Base-by-base conservation (phyloP, 2,329 filamentous ascomycete species). In the Zopfia rhizophila region DNA sequence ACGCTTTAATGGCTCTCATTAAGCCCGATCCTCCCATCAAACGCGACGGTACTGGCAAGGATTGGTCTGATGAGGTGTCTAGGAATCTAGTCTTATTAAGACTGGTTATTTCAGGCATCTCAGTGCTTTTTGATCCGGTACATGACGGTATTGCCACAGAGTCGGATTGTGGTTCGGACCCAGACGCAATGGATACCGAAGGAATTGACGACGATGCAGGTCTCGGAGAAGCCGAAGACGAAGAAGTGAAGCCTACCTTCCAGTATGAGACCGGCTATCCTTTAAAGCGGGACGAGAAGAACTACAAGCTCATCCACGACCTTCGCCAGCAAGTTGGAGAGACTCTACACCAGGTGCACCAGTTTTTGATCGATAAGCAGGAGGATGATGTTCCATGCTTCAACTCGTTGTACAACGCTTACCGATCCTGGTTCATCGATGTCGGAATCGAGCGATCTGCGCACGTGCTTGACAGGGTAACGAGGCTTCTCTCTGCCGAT, bases 331-430 rank as follows among this genome's bases (percentile, higher is more conserved):
- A 87, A 37, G 83, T 95, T 23, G 94, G 95, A 5, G 81, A 85
- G 60, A 82, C 93, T 1, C 77, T 99, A 17, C 93, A 94, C 53
- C 82, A 83, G 42, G 91, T 95, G 1, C 95, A 99, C 71, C 75
- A 80, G 2, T 99, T 97, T 75, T 76, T 99, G 47, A 87, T 84
- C 13, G 76, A 85, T 51, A 86, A 93, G 50, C 92, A 96, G 66
- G 90, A 97, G 68, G 94, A 99, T 65, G 94, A 99, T 67, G 94
- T 99, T 1, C 86, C 89, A 12, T 97, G 91, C 72, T 99, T 99
- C 74, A 96, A 91, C 17, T 86, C 92, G 1, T 75, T 99, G 2
- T 99, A 96, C 72, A 89, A 89, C 16, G 90, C 93, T 1, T 99
- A 97, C 69, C 83, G 91, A 30, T 94, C 90, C 7, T 99, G 92